Evolutionary conservation across 2,329 filamentous ascomycete genomes (phyloP).

Genomic region (Drechslerella stenobrocha): DNA sequence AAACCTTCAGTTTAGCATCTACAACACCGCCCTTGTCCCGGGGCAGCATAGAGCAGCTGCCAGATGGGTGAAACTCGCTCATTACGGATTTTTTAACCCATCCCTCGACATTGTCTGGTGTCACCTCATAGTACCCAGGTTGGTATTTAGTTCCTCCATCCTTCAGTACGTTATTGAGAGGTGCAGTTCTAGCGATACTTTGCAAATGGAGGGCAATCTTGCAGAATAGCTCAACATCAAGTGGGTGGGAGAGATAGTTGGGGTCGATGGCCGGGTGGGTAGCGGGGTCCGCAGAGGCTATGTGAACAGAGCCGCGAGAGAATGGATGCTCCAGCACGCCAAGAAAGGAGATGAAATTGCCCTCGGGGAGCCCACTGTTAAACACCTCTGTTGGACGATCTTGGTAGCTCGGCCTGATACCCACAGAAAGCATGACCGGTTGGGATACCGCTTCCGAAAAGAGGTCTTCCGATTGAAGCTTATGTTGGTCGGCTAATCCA

Average conservation of each 20-base stretch:
- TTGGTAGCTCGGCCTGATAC: conserved; percentile 35
- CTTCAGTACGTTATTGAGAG: conserved; percentile 56
- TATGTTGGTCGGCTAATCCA: conserved; percentile 14
- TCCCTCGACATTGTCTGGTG: conserved; percentile 53
- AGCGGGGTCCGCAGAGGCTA: too few relatives aligned
- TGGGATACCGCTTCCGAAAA: conserved; percentile 31
- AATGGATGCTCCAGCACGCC: conserved; percentile 62
- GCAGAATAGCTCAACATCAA: too few relatives aligned
- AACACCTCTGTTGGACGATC: conserved; percentile 35
- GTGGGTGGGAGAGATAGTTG: too few relatives aligned
- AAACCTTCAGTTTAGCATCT: conserved; percentile 57
- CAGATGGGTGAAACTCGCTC: conserved; percentile 57
- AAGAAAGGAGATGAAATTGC: conserved; percentile 53
- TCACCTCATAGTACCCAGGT: too few relatives aligned
- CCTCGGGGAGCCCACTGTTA: conserved; percentile 21
- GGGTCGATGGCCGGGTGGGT: conserved; percentile 57
- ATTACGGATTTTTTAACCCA: conserved; percentile 56
- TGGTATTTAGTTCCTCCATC: conserved; percentile 50
- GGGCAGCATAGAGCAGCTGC: conserved; percentile 57
- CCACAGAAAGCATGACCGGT: conserved; percentile 26
- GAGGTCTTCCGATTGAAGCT: conserved; percentile 26
- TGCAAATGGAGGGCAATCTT: too few relatives aligned
- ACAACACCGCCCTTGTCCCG: conserved; percentile 58
- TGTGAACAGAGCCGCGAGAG: conserved; percentile 60
- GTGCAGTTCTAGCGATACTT: conserved; percentile 56